Percentiles rank a stretch among this genome's conserved stretches.
phyloP scores from a whole-genome alignment of 495 filamentous ascomycete species.

The Jackrogersella minutella region DNA sequence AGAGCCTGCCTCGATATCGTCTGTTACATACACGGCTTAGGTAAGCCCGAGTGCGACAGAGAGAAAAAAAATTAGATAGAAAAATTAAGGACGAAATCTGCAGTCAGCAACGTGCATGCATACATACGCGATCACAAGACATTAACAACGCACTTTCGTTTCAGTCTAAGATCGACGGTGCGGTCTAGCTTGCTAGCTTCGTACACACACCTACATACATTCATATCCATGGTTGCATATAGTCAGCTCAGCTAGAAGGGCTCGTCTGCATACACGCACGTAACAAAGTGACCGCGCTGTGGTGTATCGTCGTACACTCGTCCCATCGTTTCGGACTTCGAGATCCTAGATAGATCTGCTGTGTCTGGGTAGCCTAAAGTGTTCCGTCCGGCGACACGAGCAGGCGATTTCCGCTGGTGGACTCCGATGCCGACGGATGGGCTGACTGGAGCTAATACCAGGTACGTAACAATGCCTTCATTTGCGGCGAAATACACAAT shows the following conservation, averaged over 20 bases:
- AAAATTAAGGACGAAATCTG: conserved; percentile 11
- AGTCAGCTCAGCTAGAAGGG: conserved; percentile 19
- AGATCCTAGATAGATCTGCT: conserved; percentile 11
- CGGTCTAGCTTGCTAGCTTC: not conserved
- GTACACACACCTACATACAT: too few relatives aligned
- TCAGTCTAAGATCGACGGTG: conserved; percentile 13
- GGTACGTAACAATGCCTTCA: too few relatives aligned
- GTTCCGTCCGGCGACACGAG: conserved; percentile 28
- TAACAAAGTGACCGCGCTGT: not conserved
- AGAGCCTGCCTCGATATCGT: not conserved
- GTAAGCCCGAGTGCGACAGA: conserved; percentile 1
- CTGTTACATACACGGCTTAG: conserved; percentile 1
- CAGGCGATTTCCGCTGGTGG: conserved; percentile 27
- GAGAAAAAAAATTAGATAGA: not conserved
- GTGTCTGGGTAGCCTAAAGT: conserved; percentile 5
- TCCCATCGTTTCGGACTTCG: conserved; percentile 12
- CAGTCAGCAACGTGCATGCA: conserved; percentile 42
- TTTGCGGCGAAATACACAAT: too few relatives aligned
- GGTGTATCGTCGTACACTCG: conserved; percentile 28
- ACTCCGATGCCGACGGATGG: conserved; percentile 2
- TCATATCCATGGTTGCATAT: too few relatives aligned
- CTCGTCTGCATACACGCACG: not conserved
- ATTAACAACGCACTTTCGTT: conserved; percentile 19
- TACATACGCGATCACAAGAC: conserved; percentile 40
- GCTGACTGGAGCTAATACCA: not conserved